Conservation (phyloP, 2,329 filamentous ascomycete genomes). For the Gnomoniopsis smithogilvyi region DNA sequence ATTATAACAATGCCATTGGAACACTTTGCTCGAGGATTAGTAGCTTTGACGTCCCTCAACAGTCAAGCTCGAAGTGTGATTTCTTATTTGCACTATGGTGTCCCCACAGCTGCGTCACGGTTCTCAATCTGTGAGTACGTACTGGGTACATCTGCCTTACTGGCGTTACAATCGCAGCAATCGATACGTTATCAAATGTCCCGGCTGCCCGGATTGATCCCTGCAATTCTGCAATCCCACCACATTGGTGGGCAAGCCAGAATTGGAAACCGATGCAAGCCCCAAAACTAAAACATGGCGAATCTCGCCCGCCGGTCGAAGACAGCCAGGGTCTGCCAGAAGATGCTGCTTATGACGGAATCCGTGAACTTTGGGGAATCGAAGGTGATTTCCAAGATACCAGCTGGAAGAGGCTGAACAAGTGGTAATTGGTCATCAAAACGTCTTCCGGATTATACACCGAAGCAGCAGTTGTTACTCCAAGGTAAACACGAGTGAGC, state of each 20-base stretch:
- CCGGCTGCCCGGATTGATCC: slow-evolving; percentile 4
- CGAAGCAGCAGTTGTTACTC: too few relatives aligned
- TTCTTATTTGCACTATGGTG: slow-evolving; percentile 7
- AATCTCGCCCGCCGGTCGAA: too few relatives aligned
- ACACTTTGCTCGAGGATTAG: neutral
- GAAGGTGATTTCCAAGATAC: too few relatives aligned
- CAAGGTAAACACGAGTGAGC: too few relatives aligned
- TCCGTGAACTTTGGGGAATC: too few relatives aligned
- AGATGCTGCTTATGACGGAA: too few relatives aligned
- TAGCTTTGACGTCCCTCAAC: neutral
- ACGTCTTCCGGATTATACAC: too few relatives aligned
- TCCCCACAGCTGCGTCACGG: slow-evolving; percentile 10
- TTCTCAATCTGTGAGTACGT: neutral
- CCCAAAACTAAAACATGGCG: too few relatives aligned
- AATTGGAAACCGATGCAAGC: slow-evolving; percentile 11
- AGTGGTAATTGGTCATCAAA: too few relatives aligned
- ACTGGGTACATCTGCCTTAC: slow-evolving; percentile 1
- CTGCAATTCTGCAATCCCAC: slow-evolving; percentile 3
- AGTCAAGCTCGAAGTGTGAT: neutral
- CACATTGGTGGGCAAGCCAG: neutral
- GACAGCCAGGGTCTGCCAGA: too few relatives aligned
- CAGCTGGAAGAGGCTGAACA: too few relatives aligned
- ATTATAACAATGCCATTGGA: neutral
- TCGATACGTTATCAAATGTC: slow-evolving; percentile 7
- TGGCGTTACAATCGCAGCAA: slow-evolving; percentile 1